Percentiles rank a stretch among this genome's conserved stretches.
These are phyloP conservation scores for Ophiosphaerella narmari DNA, from an alignment of 2,329 filamentous ascomycete species.

Conservation along the genomic window DNA sequence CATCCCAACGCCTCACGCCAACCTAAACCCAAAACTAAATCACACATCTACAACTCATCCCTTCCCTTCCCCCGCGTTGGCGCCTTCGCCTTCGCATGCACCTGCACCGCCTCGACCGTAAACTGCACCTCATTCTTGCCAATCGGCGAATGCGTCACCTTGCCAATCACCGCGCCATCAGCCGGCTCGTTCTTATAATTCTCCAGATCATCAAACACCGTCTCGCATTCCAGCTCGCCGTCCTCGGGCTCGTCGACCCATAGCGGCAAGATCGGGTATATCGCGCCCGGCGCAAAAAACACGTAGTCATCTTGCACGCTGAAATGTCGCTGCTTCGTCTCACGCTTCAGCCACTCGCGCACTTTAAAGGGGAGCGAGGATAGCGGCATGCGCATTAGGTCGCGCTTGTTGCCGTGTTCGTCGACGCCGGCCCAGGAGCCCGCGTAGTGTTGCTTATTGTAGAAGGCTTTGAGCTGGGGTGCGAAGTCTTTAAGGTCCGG, in stretches of 20 bases:
- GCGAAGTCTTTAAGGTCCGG: constrained; percentile 36
- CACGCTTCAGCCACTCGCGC: constrained; percentile 54
- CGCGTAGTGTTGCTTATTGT: constrained; percentile 49
- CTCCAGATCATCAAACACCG: constrained; percentile 39
- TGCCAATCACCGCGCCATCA: constrained; percentile 38
- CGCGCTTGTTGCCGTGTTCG: constrained; percentile 56
- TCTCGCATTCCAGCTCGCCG: constrained; percentile 48
- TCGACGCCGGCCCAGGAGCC: constrained; percentile 60
- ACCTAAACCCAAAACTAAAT: background rate
- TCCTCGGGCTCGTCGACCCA: constrained; percentile 52
- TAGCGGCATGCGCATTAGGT: constrained; percentile 55
- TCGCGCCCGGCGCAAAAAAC: constrained; percentile 59
- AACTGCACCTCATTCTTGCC: constrained; percentile 38
- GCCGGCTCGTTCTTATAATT: constrained; percentile 33
- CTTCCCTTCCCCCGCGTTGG: constrained; percentile 14
- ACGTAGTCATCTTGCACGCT: constrained; percentile 51
- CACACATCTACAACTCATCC: constrained; percentile 30
- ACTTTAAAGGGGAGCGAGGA: constrained; percentile 49
- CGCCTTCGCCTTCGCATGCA: constrained; percentile 18
- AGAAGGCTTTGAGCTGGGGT: constrained; percentile 44
- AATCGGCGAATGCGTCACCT: constrained; percentile 27
- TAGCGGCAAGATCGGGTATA: constrained; percentile 57
- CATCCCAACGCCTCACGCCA: background rate
- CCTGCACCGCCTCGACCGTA: constrained; percentile 36
- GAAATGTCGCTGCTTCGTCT: constrained; percentile 48